Evolutionary conservation across 2,329 filamentous ascomycete genomes (phyloP).

Genomic region (Aschersonia sp.): DNA sequence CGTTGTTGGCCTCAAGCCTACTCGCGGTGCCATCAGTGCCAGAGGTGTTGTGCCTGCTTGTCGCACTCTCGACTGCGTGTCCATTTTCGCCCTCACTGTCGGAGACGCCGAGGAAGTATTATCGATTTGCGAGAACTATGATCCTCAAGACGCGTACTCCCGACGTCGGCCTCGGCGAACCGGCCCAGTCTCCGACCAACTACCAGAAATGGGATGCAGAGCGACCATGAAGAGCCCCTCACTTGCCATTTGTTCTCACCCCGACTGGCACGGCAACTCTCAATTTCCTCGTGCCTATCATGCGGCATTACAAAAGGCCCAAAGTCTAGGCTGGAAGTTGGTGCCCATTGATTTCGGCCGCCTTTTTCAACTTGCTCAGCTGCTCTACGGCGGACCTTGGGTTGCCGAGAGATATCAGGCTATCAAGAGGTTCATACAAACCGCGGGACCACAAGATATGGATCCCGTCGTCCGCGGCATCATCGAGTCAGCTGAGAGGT

Average conservation of each 20-base stretch:
- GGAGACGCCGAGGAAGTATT: constrained; percentile 34
- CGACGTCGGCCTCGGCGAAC: constrained; percentile 13
- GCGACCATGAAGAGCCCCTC: too few relatives aligned
- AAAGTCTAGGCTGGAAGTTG: constrained; percentile 24
- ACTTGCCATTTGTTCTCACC: too few relatives aligned
- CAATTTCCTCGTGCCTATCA: constrained; percentile 17
- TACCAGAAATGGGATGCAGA: not conserved
- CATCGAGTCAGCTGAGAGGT: constrained; percentile 21
- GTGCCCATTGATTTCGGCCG: constrained; percentile 29
- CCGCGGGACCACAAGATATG: constrained; percentile 12
- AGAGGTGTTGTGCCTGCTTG: constrained; percentile 39
- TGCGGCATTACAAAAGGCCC: constrained; percentile 21
- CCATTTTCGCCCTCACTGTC: constrained; percentile 33
- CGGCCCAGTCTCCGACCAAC: not conserved
- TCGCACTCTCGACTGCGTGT: constrained; percentile 40
- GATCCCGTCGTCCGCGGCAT: constrained; percentile 21
- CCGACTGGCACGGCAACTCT: too few relatives aligned
- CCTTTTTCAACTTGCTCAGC: constrained; percentile 35
- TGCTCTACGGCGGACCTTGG: constrained; percentile 42
- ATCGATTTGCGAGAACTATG: constrained; percentile 30
- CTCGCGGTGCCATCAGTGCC: constrained; percentile 35
- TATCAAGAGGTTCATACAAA: constrained; percentile 29
- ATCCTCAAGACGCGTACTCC: constrained; percentile 33
- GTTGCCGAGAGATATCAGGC: constrained; percentile 41
- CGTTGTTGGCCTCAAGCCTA: constrained; percentile 35